These are phyloP conservation scores for Quercus dentata DNA, from an alignment of 306 rosid genomes.

Conservation along the genomic window DNA sequence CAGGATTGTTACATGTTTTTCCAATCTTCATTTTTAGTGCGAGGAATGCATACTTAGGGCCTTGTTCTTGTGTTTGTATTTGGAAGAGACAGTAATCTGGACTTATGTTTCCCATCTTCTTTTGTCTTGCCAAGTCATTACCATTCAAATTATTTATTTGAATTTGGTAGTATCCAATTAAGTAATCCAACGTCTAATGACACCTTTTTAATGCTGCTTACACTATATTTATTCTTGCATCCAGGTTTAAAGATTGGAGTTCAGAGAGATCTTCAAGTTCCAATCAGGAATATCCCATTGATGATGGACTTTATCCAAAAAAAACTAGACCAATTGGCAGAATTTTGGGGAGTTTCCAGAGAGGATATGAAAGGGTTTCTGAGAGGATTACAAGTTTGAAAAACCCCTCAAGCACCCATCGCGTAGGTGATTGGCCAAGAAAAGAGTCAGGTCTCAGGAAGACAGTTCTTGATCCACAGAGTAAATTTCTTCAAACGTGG, in stretches of 20 bases:
- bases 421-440: constrained; percentile 20
- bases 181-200: constrained; percentile 1
- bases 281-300: constrained; percentile 24
- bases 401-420: constrained; percentile 37
- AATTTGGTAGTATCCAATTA: neutral
- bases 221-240: constrained; percentile 1
- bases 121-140: too few relatives aligned
- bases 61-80: neutral
- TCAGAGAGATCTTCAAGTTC: constrained; percentile 44
- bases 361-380: constrained; percentile 21
- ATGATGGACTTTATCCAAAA: constrained; percentile 23
- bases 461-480: constrained; percentile 75
- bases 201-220: constrained; percentile 1
- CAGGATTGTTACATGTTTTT: neutral
- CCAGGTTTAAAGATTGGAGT: constrained; percentile 61
- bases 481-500: constrained; percentile 71
- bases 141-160: neutral
- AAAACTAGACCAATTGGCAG: constrained; percentile 26
- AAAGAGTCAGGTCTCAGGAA: constrained; percentile 25
- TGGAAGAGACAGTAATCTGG: neutral
- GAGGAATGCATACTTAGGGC: neutral
- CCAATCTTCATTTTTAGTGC: too few relatives aligned
- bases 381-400: constrained; percentile 17
- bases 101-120: too few relatives aligned
- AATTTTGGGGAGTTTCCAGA: constrained; percentile 15